Evolutionary conservation across 176 grass and related monocot genomes (phyloP).

Genomic region (Elymus sibiricus): DNA sequence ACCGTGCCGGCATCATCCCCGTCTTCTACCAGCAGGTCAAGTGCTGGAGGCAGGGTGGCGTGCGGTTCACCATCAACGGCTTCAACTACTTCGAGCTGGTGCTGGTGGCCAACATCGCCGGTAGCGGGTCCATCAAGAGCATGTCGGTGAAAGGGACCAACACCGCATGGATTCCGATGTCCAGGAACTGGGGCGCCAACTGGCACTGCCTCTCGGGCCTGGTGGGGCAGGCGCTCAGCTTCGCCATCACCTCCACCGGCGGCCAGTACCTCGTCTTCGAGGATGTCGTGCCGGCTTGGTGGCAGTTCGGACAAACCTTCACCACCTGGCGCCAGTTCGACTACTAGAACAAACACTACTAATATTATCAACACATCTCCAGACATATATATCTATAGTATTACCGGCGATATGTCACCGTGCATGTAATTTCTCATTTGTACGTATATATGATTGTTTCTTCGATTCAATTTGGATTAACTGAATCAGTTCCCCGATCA

Average conservation of each 20-base stretch:
- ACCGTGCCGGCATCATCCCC: slow-evolving; percentile 36
- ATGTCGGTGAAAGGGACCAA: slow-evolving; percentile 18
- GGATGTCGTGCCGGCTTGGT: slow-evolving; percentile 16
- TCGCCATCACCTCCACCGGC: slow-evolving; percentile 37
- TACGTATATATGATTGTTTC: too few relatives aligned
- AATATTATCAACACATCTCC: too few relatives aligned
- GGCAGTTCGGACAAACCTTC: slow-evolving; percentile 54
- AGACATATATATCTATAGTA: too few relatives aligned
- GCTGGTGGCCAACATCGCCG: slow-evolving; percentile 38
- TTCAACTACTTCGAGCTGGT: slow-evolving; percentile 46
- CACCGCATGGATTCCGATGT: slow-evolving; percentile 24
- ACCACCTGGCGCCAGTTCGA: slow-evolving; percentile 29
- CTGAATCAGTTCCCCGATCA: too few relatives aligned
- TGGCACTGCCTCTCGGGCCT: not conserved
- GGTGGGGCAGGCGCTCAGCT: slow-evolving; percentile 32
- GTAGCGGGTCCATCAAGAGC: slow-evolving; percentile 18
- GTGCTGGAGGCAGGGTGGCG: slow-evolving; percentile 30
- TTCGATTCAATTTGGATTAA: too few relatives aligned
- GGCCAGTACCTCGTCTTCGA: slow-evolving; percentile 34
- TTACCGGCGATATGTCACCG: too few relatives aligned
- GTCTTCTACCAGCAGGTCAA: slow-evolving; percentile 39
- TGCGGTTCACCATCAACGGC: slow-evolving; percentile 45
- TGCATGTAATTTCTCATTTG: too few relatives aligned
- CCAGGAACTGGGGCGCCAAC: slow-evolving; percentile 55
- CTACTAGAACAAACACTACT: not conserved